Evolutionary conservation across 208 protist species (phyloP).

Genomic region (Acanthamoeba sp.): DNA sequence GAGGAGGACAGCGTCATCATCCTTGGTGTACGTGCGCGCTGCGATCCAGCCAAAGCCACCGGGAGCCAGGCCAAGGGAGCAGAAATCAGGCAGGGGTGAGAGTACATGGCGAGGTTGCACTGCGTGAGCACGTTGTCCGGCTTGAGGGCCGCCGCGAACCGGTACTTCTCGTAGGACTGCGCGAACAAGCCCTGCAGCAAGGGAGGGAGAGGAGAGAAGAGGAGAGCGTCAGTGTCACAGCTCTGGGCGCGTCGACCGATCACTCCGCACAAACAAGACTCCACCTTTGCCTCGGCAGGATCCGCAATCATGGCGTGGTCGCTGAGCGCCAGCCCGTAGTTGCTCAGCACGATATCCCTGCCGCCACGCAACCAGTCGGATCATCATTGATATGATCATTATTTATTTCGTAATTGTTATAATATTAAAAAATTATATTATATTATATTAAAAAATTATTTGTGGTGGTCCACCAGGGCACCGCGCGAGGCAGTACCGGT

Average conservation of each 20-base stretch:
- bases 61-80: too few relatives aligned
- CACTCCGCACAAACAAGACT: neutral
- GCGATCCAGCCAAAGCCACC: too few relatives aligned
- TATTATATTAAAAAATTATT: too few relatives aligned
- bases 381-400: too few relatives aligned
- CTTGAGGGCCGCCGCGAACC: constrained; percentile 14
- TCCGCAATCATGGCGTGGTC: constrained; percentile 68
- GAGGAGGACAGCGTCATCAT: too few relatives aligned
- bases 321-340: constrained; percentile 70
- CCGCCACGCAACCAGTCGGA: neutral
- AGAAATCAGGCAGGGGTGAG: neutral
- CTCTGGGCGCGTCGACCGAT: too few relatives aligned
- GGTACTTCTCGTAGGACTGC: constrained; percentile 71
- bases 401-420: too few relatives aligned
- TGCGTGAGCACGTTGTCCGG: constrained; percentile 67
- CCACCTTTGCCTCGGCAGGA: constrained; percentile 15
- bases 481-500: neutral
- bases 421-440: too few relatives aligned
- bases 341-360: constrained; percentile 75
- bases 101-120: constrained; percentile 74
- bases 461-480: neutral
- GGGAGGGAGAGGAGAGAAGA: too few relatives aligned
- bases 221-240: too few relatives aligned
- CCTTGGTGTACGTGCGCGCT: too few relatives aligned
- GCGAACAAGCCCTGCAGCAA: constrained; percentile 14